Evolutionary conservation across 2,329 filamentous ascomycete species (phyloP), one percentile per base, ranked within the genome.

Genomic region (Cytospora schulzeri): DNA sequence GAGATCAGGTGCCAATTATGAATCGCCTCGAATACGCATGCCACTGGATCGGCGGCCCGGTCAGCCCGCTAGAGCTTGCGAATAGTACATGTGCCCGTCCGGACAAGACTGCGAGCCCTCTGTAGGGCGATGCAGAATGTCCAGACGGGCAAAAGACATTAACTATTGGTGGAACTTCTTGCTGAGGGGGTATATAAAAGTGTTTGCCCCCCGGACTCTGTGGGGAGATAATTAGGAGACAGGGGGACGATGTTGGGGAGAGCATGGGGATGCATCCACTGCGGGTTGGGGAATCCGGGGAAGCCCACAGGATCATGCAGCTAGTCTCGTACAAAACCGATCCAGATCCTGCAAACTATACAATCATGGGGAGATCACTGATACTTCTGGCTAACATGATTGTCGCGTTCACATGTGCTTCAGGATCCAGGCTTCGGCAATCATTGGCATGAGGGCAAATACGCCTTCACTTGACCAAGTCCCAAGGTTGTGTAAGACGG

Each of bases 131-230:
- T 48, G 59, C 35, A 55, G 59, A 62, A 8, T 19, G 33, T 54
- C 2, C 38, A 35, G 45, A 14, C 22, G 29, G 60, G 38, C 52
- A 22, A 3, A 11, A 45, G 28, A 35, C 50, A 50, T 56, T 52
- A 54, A 45, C 58, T 28, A 66, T 66, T 66, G 65, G 65, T 66
- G 65, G 65, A 66, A 66, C 33, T 65, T 62, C 52, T 58, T n/a
- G 24, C 15, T 41, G 24, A 52, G 57, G 29, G 29, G 45, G 29
- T 31, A 60, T 41, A 55, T 22, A 38, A 35, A 50, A 51, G 28
- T n/a, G 17, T 22, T 15, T 24, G 12, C 31, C 50, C 62, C 55
- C 62, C 50, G 48, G 45, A 53, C 53, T 56, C 19, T 62, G 50
- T 62, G 63, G 63, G 63, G 62, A 56, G 51, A 29, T 56, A 56